Base-by-base conservation (phyloP, 2,329 filamentous ascomycete species). In the Clarireedia monteithiana region DNA sequence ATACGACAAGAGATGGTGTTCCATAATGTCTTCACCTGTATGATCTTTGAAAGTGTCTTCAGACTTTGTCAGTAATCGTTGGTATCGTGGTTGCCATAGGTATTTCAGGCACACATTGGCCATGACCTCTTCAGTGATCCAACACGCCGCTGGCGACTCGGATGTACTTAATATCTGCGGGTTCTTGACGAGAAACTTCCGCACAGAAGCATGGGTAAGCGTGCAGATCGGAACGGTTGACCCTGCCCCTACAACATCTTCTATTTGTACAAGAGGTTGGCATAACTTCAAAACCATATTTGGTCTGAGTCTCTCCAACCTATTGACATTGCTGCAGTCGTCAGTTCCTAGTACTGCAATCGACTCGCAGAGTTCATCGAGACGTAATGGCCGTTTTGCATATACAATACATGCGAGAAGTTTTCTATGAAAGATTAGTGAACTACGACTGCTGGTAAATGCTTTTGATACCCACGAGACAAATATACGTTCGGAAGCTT, bases 311-410 rank as follows among this genome's bases (percentile, higher is more conserved):
- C 12, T 52, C 23, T 34, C 36, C 27, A n/a, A 23, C 39, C 26
- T 42, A 2, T 52, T 39, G 14, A 52, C n/a, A 30, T 52, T 45
- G 3, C 23, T 24, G 17, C 50, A 30, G 27, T 52, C 39, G 6
- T n/a, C 17, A 0, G 50, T 44, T 2, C 23, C 50, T 15, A 52
- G 40, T 14, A 52, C 27, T 6, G 50, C 50, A 30, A 52, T 52
- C 3, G 38, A 42, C 30, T 52, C 50, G 24, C 50, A 52, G n/a
- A 52, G 50, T 27, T 52, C 50, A 12, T 52, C 50, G 15, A 52
- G 17, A 17, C 39, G 39, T 12, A 52, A 15, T 6, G 50, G 50
- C 2, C 50, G 50, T 44, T 34, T 44, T 14, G 50, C 50, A 34
- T 45, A 45, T 3, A 52, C 50, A 17, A 52, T 52, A 20, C 50